Percentiles rank a stretch among this genome's conserved stretches.
Conservation (phyloP, 257 asterid species). For the Asclepias syriaca region DNA sequence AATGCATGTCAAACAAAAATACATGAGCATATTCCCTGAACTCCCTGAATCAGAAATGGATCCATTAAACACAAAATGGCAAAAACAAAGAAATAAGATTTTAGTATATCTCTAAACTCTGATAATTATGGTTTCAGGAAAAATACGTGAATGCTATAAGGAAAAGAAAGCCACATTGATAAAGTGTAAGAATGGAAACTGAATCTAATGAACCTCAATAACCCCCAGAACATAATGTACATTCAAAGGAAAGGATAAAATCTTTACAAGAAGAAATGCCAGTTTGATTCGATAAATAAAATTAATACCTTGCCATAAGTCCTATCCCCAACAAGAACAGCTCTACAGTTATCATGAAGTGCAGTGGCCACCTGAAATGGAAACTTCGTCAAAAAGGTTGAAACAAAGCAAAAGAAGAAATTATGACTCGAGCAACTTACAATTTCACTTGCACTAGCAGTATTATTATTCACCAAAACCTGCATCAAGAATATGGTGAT, state of each 20-base stretch:
- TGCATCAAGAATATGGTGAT: conserved; percentile 34
- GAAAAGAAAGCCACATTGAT: neutral
- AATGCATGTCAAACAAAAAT: neutral
- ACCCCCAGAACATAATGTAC: neutral
- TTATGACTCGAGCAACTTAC: conserved; percentile 48
- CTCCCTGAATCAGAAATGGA: neutral
- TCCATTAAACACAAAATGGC: neutral
- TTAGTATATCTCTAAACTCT: neutral
- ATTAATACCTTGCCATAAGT: conserved; percentile 84
- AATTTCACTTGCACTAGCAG: conserved; percentile 99
- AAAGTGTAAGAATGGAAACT: neutral
- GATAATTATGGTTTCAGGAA: neutral
- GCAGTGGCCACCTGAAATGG: conserved; percentile 92
- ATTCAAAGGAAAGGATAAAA: neutral
- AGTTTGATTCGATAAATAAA: neutral
- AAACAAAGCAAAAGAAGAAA: conserved; percentile 10
- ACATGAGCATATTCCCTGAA: neutral
- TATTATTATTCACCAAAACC: conserved; percentile 92
- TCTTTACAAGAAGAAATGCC: neutral
- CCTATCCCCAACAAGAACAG: conserved; percentile 95
- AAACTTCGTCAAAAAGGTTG: conserved; percentile 13
- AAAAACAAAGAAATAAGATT: neutral
- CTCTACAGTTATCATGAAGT: conserved; percentile 97
- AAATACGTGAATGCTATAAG: neutral
- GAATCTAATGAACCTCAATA: neutral